phyloP scores from a whole-genome alignment of 2,329 filamentous ascomycete genomes.

The Clonostachys rosea region DNA sequence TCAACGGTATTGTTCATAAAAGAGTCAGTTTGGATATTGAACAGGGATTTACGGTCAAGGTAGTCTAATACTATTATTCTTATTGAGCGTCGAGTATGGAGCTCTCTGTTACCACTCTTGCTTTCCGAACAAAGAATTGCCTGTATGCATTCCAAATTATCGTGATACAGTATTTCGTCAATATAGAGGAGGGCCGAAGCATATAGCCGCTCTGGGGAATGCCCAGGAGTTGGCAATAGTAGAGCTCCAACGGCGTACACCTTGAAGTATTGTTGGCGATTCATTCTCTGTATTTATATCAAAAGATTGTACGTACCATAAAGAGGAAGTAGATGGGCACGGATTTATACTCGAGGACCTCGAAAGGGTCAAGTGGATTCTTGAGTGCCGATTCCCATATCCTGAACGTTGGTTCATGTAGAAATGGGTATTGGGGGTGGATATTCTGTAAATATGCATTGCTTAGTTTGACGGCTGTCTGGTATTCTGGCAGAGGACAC shows the following conservation, averaged over 20 bases:
- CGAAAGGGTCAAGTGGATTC: not conserved
- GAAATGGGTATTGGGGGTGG: constrained; percentile 28
- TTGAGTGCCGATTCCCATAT: not conserved
- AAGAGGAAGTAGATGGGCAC: not conserved
- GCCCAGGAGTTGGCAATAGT: not conserved
- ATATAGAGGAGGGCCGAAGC: constrained; percentile 1
- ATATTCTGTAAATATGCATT: constrained; percentile 28
- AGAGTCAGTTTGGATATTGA: too few relatives aligned
- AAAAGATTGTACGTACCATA: not conserved
- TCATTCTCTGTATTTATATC: too few relatives aligned
- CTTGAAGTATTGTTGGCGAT: not conserved
- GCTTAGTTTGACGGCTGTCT: constrained; percentile 4
- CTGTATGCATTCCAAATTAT: constrained; percentile 23
- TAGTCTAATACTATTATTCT: too few relatives aligned
- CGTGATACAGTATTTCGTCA: constrained; percentile 10
- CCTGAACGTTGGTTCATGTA: constrained; percentile 21
- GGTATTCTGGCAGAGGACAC: not conserved
- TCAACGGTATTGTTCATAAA: too few relatives aligned
- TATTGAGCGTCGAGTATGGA: too few relatives aligned
- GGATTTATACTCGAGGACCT: not conserved
- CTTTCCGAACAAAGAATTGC: constrained; percentile 16
- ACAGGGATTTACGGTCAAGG: too few relatives aligned
- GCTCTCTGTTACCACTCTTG: too few relatives aligned
- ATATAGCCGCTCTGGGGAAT: not conserved
- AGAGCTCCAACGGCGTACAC: not conserved